phyloP scores from a whole-genome alignment of 495 filamentous ascomycete genomes.

The Xylaria grammica region DNA sequence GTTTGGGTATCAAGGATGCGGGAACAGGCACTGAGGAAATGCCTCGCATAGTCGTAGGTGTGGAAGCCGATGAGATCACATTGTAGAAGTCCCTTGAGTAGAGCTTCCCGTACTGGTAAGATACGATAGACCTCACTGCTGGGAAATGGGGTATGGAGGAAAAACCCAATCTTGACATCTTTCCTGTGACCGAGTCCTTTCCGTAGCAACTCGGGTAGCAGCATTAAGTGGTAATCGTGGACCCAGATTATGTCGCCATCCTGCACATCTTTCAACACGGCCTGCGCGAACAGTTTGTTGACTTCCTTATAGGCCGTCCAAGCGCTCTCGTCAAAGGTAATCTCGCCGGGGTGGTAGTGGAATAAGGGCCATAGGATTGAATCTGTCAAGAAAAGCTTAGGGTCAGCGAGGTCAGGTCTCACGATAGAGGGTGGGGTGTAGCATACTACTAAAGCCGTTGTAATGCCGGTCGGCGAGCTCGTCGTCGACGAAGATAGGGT shows the following conservation, averaged over 20 bases:
- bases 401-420: neutral
- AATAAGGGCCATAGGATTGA: constrained; percentile 95
- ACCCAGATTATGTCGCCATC: constrained; percentile 91
- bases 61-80: constrained; percentile 94
- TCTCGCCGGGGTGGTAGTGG: constrained; percentile 94
- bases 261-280: constrained; percentile 71
- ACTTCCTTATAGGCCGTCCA: constrained; percentile 89
- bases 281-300: constrained; percentile 83
- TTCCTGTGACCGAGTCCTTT: constrained; percentile 74
- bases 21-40: constrained; percentile 87
- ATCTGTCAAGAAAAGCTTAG: constrained; percentile 56
- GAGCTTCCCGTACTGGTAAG: constrained; percentile 81
- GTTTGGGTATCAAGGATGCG: constrained; percentile 77
- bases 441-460: constrained; percentile 82
- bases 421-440: neutral
- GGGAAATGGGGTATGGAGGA: constrained; percentile 93
- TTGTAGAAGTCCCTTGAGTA: constrained; percentile 78
- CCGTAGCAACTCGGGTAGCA: constrained; percentile 84
- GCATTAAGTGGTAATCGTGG: constrained; percentile 96
- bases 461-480: constrained; percentile 82
- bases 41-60: constrained; percentile 90
- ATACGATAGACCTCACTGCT: constrained; percentile 91
- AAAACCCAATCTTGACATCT: constrained; percentile 90
- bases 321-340: constrained; percentile 83
- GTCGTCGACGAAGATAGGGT: constrained; percentile 80